A percentile compares a stretch with the other conserved stretches of the same genome.
phyloP scores from a whole-genome alignment of 371 early-diverging fungal genomes.

The Funneliformis caledonium region DNA sequence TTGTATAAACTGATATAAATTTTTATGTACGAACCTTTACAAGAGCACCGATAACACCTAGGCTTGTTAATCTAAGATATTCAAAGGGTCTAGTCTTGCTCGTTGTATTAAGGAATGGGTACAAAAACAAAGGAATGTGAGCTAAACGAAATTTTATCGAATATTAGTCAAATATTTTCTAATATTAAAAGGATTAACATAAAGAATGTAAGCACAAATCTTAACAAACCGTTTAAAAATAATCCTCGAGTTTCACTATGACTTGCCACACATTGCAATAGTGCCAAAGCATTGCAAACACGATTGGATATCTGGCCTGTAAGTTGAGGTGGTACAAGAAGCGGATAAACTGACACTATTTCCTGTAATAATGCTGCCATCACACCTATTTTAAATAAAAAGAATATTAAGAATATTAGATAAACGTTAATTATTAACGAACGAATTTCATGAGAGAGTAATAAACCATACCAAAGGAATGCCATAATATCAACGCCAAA shows the following conservation, averaged over 20 bases:
- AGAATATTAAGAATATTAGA: slow-evolving; percentile 4
- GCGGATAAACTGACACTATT: slow-evolving; percentile 91
- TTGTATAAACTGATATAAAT: background rate
- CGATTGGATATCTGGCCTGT: slow-evolving; percentile 90
- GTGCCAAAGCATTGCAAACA: slow-evolving; percentile 95
- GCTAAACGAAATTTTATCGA: slow-evolving; percentile 54
- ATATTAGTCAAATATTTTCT: background rate
- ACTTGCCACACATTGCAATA: slow-evolving; percentile 95
- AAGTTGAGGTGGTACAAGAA: slow-evolving; percentile 82
- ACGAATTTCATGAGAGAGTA: background rate
- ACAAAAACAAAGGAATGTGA: slow-evolving; percentile 96
- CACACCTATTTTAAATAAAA: slow-evolving; percentile 62
- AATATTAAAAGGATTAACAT: background rate
- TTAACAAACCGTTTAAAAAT: slow-evolving; percentile 75
- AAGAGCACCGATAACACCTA: slow-evolving; percentile 96
- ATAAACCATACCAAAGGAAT: slow-evolving; percentile 79
- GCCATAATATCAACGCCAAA: slow-evolving; percentile 94
- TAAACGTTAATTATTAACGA: background rate
- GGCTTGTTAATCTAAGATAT: slow-evolving; percentile 88
- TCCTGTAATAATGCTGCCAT: slow-evolving; percentile 95
- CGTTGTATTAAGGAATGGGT: slow-evolving; percentile 98
- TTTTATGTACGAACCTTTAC: slow-evolving; percentile 73
- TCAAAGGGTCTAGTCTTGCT: slow-evolving; percentile 94
- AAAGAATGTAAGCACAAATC: slow-evolving; percentile 37
- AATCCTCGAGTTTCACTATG: slow-evolving; percentile 90